Evolutionary conservation across 306 rosid species (phyloP), one percentile per base, ranked within the genome.

Genomic region (Phaseolus lunatus): DNA sequence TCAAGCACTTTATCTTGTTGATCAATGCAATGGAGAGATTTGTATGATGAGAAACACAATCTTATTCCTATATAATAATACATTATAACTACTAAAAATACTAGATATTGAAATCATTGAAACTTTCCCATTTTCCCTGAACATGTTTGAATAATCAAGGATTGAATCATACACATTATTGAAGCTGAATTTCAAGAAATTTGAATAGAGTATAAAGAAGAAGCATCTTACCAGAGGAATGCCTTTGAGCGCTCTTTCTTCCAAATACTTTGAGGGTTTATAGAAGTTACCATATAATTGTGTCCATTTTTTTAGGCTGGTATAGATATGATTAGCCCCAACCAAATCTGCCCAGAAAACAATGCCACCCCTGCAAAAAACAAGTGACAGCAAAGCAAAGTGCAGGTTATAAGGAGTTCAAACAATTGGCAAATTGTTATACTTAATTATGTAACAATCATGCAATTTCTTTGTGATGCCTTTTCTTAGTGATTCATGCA

Each of bases 301-400:
- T 18, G 93, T 70, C 99, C 99, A 96, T 87, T 88, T 91, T 77
- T 89, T 89, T 2, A 92, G 91, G 79, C 92, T 93, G 52, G 76
- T 31, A 80, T 96, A 92, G 29, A 96, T 47, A 83, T 88, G 96
- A 69, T 91, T 87, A 45, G 96, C 87, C 48, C 97, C 99, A 52
- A 96, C 91, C 77, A 82, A 20, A 80, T 92, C 99, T 52, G 88
- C 99, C 99, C 99, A 96, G 67, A 82, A 89, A 35, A 96, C 91
- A 88, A 92, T 75, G 70, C 98, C 99, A 20, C 99, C 99, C 73
- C 99, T 95, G 90, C 87, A 86, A 82, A 73, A 37, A 71, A 19
- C 53, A 58, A 54, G 45, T 33, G 56, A 29, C 24, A 23, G 35
- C 24, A 20, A 72, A 5, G 39, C 24, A n/a, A 18, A 45, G 52